Percentiles rank a stretch among this genome's conserved stretches.
Evolutionary conservation across 768 basidiomycete genomes (phyloP).

Genomic region (Amanita rubescens): DNA sequence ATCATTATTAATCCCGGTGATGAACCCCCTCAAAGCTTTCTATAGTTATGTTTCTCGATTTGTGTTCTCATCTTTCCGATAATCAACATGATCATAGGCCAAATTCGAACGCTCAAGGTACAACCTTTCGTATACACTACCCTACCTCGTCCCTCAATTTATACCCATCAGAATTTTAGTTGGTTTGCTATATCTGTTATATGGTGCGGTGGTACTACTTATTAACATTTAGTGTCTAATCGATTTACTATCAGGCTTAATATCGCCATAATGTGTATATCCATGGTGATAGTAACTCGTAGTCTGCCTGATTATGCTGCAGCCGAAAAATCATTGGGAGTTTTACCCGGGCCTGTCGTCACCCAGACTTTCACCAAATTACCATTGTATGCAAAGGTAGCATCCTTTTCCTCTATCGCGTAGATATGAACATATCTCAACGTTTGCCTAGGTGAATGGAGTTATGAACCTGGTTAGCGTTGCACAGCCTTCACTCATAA

Average conservation of each 20-base stretch:
- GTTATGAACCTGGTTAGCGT: slow-evolving; percentile 49
- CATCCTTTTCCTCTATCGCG: no score
- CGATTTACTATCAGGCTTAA: slow-evolving; percentile 37
- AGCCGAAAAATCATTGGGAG: slow-evolving; percentile 29
- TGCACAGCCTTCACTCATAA: not conserved
- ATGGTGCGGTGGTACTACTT: slow-evolving; percentile 20
- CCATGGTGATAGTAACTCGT: slow-evolving; percentile 53
- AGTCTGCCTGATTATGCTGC: slow-evolving; percentile 44
- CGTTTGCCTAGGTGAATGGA: slow-evolving; percentile 38
- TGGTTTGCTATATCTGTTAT: slow-evolving; percentile 43
- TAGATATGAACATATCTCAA: not conserved
- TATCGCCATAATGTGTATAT: slow-evolving; percentile 44
- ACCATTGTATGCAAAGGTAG: slow-evolving; percentile 30
- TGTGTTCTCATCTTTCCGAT: slow-evolving; percentile 52
- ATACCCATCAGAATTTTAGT: slow-evolving; percentile 32
- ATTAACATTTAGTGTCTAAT: not conserved
- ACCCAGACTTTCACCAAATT: slow-evolving; percentile 29
- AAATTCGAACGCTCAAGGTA: slow-evolving; percentile 46
- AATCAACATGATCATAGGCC: slow-evolving; percentile 50
- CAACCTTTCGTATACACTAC: not conserved
- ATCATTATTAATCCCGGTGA: not conserved
- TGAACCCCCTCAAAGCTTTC: not conserved
- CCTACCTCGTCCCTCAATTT: slow-evolving; percentile 24
- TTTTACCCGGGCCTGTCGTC: slow-evolving; percentile 24
- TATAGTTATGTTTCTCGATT: slow-evolving; percentile 49